Base-by-base conservation (phyloP, 495 filamentous ascomycete genomes). In the Niebla homalea region DNA sequence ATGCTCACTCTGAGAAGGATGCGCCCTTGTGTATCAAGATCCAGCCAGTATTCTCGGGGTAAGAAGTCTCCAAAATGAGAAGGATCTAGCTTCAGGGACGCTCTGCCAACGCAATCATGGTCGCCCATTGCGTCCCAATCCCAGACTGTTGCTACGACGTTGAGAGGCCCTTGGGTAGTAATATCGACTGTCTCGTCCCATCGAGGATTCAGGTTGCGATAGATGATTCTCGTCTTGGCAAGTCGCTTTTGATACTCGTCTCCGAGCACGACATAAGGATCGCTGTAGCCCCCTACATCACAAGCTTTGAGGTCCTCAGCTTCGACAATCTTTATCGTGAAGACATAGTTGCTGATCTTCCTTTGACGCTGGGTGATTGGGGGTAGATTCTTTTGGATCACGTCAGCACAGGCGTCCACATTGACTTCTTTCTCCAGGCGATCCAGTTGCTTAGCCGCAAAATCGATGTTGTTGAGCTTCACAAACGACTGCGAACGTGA, bases 211-310 rank as follows among this genome's bases (percentile, higher is more conserved):
- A 99, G 75, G 57, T 83, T 94, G 50, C 82, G 77, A 65, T 89
- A 90, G 50, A 97, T 82, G 46, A 94, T 88, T 43, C 89, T 79
- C 20, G 93, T 97, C 69, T 96, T 96, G 47, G 86, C 80, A 37
- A 99, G 79, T n/a, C 93, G 84, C 62, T 95, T 97, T 62, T 96
- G 90, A 63, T 93, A 97, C 62, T 99, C 93, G 58, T 99, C 93
- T 35, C 89, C 83, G 50, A 99, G 77, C 21, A 99, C 89, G 5
- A 97, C 89, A 59, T 99, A 99, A 11, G 93, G 93, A 69, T 99
- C 93, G 63, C 90, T 96, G 50, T 80, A 76, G 47, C 93, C 93
- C 57, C 83, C 88, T 52, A 94, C 85, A 67, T 99, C 93, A 60
- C 94, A 97, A 15, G 93, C 89, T 63, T 95, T 97, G 54, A 99